A percentile compares a stretch with the other conserved stretches of the same genome.
Conservation (phyloP, 2,329 filamentous ascomycete species). For the Cadophora malorum region DNA sequence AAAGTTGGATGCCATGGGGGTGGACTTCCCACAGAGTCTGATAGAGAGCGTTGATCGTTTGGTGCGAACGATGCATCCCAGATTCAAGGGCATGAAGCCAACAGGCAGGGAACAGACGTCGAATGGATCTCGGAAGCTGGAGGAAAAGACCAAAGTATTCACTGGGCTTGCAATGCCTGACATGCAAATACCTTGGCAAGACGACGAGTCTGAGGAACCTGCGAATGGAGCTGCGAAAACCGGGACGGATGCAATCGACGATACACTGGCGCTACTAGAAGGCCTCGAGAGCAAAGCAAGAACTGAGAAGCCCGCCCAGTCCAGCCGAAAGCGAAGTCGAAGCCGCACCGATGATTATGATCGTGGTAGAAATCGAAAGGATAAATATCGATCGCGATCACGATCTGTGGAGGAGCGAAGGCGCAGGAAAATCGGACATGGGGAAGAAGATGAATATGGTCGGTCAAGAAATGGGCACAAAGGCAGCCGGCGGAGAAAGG, state of each 20-base stretch:
- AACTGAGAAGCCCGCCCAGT: conserved; percentile 44
- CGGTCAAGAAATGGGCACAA: conserved; percentile 51
- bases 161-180: conserved; percentile 89
- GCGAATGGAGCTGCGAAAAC: conserved; percentile 46
- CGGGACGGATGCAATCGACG: conserved; percentile 77
- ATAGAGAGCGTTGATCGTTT: conserved; percentile 91
- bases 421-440: conserved; percentile 55
- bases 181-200: conserved; percentile 63
- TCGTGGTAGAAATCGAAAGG: conserved; percentile 46
- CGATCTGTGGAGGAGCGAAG: conserved; percentile 53
- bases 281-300: conserved; percentile 74
- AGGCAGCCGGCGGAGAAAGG: conserved; percentile 51
- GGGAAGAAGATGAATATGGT: conserved; percentile 66
- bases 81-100: conserved; percentile 69
- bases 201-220: conserved; percentile 51
- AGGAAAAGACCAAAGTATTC: conserved; percentile 87
- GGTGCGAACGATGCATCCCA: conserved; percentile 88
- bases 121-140: conserved; percentile 54
- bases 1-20: conserved; percentile 76
- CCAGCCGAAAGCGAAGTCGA: conserved; percentile 58
- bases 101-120: conserved; percentile 49
- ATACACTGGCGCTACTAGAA: conserved; percentile 92
- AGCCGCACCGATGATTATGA: conserved; percentile 53
- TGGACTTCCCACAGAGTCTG: conserved; percentile 83
- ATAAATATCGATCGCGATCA: conserved; percentile 58